Base-by-base conservation (phyloP, 2,329 filamentous ascomycete species). In the Aspergillus versicolor region DNA sequence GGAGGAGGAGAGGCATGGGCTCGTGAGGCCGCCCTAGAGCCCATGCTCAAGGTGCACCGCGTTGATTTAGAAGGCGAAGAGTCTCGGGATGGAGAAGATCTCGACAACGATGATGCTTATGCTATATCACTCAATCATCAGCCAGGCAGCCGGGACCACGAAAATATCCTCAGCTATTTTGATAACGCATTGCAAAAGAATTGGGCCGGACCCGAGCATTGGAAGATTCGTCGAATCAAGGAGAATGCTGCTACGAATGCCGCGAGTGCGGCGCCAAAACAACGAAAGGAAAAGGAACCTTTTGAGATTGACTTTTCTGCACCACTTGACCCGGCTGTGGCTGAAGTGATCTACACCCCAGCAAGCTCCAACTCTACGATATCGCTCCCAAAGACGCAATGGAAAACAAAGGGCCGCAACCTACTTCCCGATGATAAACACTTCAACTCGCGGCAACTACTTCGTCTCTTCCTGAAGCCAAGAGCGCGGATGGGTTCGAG, bases 151-250 rank as follows among this genome's bases (percentile, higher is more conserved):
- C 77, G 76, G 43, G 80, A 88, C 72, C 92, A 97, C 70, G 91
- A 97, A 65, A 93, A 96, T 67, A 96, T 99, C 57, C 82, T 99
- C n/a, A 89, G 90, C 69, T 99, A 97, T 77, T 99, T 99, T 70
- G 94, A 99, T 73, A 91, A 96, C 69, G 92, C 93, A 2, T 78
- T 97, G 43, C 91, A 94, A 71, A 97, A 96, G 82, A 97, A 97
- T 69, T 99, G 94, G 93, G 88, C 89, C 5, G 95, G 92, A 48
- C 93, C 94, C n/a, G 94, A 97, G 73, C 94, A 99, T 75, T 99
- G 94, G 94, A 88, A 93, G 64, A 97, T 99, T 70, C 85, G 90
- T 61, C 91, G 92, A 70, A 94, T 99, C 74, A 97, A 97, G 66
- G 84, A 87, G 55, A 80, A 92, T 73, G 81, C 85, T 7, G 79